Evolutionary conservation across 2,329 filamentous ascomycete species (phyloP), one percentile per base, ranked within the genome.

Genomic region (Paecilomyces fulvus): DNA sequence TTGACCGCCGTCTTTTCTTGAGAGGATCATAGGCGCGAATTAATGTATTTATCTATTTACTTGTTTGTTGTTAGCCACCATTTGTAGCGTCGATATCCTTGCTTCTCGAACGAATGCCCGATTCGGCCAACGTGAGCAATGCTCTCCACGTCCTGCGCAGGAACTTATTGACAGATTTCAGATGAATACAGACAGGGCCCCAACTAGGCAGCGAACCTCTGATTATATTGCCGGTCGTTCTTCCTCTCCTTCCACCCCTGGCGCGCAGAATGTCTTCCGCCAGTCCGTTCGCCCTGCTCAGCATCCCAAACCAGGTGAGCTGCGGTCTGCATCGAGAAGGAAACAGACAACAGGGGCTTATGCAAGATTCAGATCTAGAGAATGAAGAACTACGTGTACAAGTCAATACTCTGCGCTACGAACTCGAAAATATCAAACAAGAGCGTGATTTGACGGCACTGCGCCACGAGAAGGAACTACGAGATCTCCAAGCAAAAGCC

Each of bases 301-400:
- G 43, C 63, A 65, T 30, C 56, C 65, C n/a, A 70, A 70, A 54
- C 71, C 70, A 55, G 74, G 74, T 76, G 49, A 66, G 69, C 55
- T 17, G 12, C 20, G 21, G n/a, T 12, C 28, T 55, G 12, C 20
- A 21, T 51, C 5, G 31, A 30, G 25, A n/a, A 12, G n/a, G 20
- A 51, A 30, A 11, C 37, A 33, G 46, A 51, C 21, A 21, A 17
- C 10, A 21, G 14, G 9, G 11, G 8, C 56, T 0, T 51, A 43
- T 43, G n/a, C 37, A 4, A 9, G 5, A 2, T 43, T 43, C n/a
- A 76, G 73, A 76, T 62, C 61, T 67, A 11, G 73, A 74, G 55
- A 86, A 83, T 58, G 92, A 97, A 66, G 87, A 92, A 61, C 80
- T 97, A 25, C 92, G 92, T 67, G 90, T 92, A 1, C 90, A 96